Evolutionary conservation across 768 basidiomycete species (phyloP).

Genomic region (Tricholoma terreum): DNA sequence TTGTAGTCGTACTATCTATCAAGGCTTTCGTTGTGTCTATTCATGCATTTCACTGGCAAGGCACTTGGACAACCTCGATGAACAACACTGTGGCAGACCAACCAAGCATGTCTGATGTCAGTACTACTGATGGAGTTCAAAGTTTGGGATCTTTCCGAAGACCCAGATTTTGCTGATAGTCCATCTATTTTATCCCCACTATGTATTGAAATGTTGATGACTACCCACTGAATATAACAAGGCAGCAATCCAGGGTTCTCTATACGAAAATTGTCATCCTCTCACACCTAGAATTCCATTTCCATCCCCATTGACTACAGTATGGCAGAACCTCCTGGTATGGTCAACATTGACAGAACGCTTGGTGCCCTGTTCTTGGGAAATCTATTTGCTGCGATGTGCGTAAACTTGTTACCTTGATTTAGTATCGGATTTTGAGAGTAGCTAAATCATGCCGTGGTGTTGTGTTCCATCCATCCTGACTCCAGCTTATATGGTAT

Average conservation of each 20-base stretch:
- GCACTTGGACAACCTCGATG: no score
- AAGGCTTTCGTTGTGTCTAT: no score
- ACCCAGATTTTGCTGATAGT: no score
- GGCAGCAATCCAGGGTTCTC: neutral
- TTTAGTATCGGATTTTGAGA: neutral
- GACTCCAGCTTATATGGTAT: conserved; percentile 28
- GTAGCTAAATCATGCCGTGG: neutral
- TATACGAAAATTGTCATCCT: neutral
- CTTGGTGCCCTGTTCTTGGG: conserved; percentile 1
- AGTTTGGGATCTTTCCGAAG: no score
- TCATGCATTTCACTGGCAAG: no score
- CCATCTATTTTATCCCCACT: no score
- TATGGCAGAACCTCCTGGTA: neutral
- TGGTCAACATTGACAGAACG: neutral
- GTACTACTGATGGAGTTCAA: no score
- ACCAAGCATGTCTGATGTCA: no score
- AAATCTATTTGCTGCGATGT: conserved; percentile 2
- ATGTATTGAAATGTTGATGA: no score
- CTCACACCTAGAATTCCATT: no score
- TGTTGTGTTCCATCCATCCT: neutral
- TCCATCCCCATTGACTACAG: neutral
- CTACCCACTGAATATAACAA: neutral
- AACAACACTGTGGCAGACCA: no score
- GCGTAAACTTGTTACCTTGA: neutral
- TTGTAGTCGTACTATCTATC: no score